Base-by-base conservation (phyloP, 805 yeast genomes). In the Lipomyces mesembrius region DNA sequence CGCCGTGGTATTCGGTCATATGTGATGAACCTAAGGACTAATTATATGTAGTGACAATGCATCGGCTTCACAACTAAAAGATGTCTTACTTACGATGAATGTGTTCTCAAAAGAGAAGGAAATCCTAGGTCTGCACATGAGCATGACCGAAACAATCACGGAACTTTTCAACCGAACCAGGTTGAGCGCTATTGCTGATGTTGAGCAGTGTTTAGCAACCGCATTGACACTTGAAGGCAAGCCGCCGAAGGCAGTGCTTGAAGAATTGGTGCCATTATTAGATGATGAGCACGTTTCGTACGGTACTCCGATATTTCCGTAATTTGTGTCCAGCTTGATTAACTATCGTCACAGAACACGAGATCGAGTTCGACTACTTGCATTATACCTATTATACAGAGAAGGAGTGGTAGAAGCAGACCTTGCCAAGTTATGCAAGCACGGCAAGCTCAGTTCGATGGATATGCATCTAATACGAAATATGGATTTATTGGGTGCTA, bases 361-460 rank as follows among this genome's bases (percentile, higher is more conserved):
- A 20, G 96, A 91, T 74, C 91, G 91, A 75, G 80, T 92, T 64
- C 84, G 99, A 67, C 79, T 90, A 35, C 84, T 95, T 14, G 80
- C 90, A 25, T 78, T 90, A 1, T 95, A 95, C 77, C 88, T 91
- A 0, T 76, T 92, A 35, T 89, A 87, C 75, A 83, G 98, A 71
- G 94, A 93, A 2, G 97, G 97, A 0, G 79, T 95, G 17, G 82
- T 90, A 4, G 89, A 87, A 73, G 75, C 83, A 7, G 99, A 95
- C 79, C 85, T 89, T 69, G 77, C 80, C 59, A 92, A 93, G 75
- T 78, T 95, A 51, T 83, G 88, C 54, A 79, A 83, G 60, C 95
- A 89, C 35, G 76, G 80, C 0, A 74, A 78, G 6, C 79, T 82
- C 12, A 78, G 78, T 61, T 82, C 83, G 22, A 74, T 76, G 56